Evolutionary conservation across 208 protist genomes (phyloP), one percentile per base, ranked within the genome.

Genomic region (Crithidia bombi): DNA sequence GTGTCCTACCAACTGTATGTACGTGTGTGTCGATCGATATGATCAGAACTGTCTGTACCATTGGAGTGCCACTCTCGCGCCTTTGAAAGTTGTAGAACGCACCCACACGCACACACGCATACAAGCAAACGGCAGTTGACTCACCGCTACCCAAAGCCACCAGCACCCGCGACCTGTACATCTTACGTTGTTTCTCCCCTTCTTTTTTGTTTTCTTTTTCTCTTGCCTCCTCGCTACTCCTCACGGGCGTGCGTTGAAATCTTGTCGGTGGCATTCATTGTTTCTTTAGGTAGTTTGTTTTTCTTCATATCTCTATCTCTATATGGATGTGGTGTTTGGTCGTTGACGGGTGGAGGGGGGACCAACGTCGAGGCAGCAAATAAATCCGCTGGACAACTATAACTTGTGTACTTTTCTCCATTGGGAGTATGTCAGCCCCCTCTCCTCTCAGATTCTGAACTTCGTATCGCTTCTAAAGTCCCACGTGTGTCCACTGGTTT

Each of bases 261-360:
- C 43, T 30, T 39, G 11, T 61, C 21, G 28, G 21, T 51, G 25
- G 15, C 28, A 46, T 66, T 41, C 39, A 39, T 51, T 58, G 50
- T 58, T 52, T 66, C 44, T 75, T 66, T 61, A n/a, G n/a, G n/a
- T n/a, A n/a, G n/a, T n/a, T n/a, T n/a, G n/a, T n/a, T n/a, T 32
- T 64, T 68, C 33, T 68, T 73, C 21, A 59, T 67, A 56, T 67
- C 21, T 6, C 51, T 59, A 65, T 57, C 56, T 69, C 39, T 36
- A 23, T 66, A 26, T 28, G 17, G 58, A 51, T 30, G n/a, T 54
- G 21, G 19, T n/a, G 41, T 0, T 26, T 12, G 11, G 39, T 25
- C 2, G 26, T 25, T 54, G 28, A 32, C 15, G 5, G 14, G 54
- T 35, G 32, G 32, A 59, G 5, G 14, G 32, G 15, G 23, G 21